Evolutionary conservation across 1,284 basidiomycete species (phyloP).

Genomic region (Sporisorium graminicola): DNA sequence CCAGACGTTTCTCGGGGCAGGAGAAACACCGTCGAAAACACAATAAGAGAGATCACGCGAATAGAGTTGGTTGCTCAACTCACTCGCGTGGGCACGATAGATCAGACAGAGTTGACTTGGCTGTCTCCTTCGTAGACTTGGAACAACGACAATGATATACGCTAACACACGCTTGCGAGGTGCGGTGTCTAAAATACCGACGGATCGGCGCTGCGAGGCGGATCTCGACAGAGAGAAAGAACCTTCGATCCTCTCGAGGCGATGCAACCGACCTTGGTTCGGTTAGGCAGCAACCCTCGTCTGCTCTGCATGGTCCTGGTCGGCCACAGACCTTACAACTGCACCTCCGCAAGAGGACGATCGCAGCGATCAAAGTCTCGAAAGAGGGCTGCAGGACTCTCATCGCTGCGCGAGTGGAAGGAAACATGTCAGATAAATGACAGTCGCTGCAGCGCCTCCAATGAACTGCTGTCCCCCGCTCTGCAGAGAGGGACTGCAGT

Average conservation of each 20-base stretch:
- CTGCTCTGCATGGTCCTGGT: neutral
- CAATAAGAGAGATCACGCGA: neutral
- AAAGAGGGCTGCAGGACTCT: neutral
- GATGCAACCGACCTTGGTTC: neutral
- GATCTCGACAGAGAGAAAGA: neutral
- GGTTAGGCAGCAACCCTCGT: neutral
- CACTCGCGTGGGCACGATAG: conserved; percentile 1
- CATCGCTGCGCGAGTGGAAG: neutral
- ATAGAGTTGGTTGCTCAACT: neutral
- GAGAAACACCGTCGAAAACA: neutral
- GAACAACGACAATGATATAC: neutral
- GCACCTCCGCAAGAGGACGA: conserved; percentile 1
- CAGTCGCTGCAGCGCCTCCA: neutral
- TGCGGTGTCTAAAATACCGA: neutral
- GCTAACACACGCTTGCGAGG: neutral
- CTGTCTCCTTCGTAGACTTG: too few species aligned
- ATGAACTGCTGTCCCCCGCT: neutral
- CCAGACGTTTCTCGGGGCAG: neutral
- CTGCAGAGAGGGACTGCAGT: too few species aligned
- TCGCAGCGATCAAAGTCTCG: neutral
- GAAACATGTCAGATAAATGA: neutral
- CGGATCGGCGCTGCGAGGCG: conserved; percentile 5
- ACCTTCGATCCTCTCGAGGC: neutral
- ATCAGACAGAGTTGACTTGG: conserved; percentile 1
- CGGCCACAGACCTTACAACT: neutral